Evolutionary conservation across 2,329 filamentous ascomycete species (phyloP).

Genomic region (Talaromyces sp.): DNA sequence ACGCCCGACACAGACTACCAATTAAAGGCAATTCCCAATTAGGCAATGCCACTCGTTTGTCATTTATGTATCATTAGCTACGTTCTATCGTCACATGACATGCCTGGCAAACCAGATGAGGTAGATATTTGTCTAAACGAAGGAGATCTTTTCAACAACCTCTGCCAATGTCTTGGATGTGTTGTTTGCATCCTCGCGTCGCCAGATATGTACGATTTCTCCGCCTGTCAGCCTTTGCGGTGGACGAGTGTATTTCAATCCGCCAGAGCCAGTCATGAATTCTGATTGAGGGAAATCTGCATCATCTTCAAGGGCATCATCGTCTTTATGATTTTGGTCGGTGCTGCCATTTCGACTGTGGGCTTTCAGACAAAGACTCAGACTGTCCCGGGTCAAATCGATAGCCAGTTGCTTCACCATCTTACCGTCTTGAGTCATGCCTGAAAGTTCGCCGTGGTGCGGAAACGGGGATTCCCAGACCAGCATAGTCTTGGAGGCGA

Average conservation of each 20-base stretch:
- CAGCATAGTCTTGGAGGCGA: background rate
- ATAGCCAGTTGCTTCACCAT: slow-evolving; percentile 12
- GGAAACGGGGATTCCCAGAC: slow-evolving; percentile 28
- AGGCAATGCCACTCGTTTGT: background rate
- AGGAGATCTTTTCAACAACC: slow-evolving; percentile 16
- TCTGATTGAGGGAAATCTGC: background rate
- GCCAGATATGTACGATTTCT: slow-evolving; percentile 10
- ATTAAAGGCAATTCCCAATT: background rate
- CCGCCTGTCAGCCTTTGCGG: background rate
- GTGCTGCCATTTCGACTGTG: background rate
- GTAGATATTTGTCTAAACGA: background rate
- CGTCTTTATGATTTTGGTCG: background rate
- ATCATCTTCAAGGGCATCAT: background rate
- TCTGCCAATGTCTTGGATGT: slow-evolving; percentile 14
- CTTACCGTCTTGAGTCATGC: background rate
- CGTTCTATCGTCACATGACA: background rate
- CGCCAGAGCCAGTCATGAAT: slow-evolving; percentile 5
- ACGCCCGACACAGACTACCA: background rate
- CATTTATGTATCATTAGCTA: background rate
- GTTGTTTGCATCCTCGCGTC: background rate
- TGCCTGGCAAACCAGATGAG: background rate
- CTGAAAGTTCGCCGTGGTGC: slow-evolving; percentile 16
- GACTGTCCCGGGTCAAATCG: slow-evolving; percentile 6
- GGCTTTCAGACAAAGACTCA: slow-evolving; percentile 5
- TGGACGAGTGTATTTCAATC: slow-evolving; percentile 14